Percentiles rank a stretch among this genome's conserved stretches.
Evolutionary conservation across 2,329 filamentous ascomycete genomes (phyloP).

Genomic region (Fusarium lateritium): DNA sequence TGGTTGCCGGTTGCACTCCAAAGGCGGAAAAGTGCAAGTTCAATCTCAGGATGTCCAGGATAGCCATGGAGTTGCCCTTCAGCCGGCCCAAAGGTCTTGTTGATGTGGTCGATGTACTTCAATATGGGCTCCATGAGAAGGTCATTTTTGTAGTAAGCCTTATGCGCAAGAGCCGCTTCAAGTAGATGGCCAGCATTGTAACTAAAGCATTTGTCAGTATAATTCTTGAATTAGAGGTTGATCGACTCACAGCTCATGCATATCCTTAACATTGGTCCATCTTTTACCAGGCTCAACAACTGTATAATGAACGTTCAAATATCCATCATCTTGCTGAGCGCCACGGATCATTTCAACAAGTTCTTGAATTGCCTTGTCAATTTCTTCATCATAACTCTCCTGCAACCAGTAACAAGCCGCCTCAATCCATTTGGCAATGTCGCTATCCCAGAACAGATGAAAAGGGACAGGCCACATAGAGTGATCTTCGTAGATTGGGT

Average conservation of each 20-base stretch:
- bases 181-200: slow-evolving; percentile 75
- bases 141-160: slow-evolving; percentile 65
- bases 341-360: slow-evolving; percentile 70
- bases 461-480: slow-evolving; percentile 68
- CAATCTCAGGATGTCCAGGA: slow-evolving; percentile 65
- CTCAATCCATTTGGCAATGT: slow-evolving; percentile 37
- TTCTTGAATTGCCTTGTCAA: slow-evolving; percentile 52
- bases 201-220: slow-evolving; percentile 39
- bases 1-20: slow-evolving; percentile 54
- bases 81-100: slow-evolving; percentile 65
- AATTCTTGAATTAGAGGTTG: background rate
- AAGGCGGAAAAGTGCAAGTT: slow-evolving; percentile 61
- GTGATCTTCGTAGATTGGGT: slow-evolving; percentile 66
- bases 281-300: slow-evolving; percentile 69
- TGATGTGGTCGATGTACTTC: slow-evolving; percentile 62
- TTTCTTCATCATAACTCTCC: slow-evolving; percentile 25
- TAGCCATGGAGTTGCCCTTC: slow-evolving; percentile 69
- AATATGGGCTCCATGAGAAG: slow-evolving; percentile 56
- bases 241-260: slow-evolving; percentile 70
- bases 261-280: slow-evolving; percentile 72
- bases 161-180: slow-evolving; percentile 71
- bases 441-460: slow-evolving; percentile 73
- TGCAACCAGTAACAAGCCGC: slow-evolving; percentile 32
- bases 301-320: slow-evolving; percentile 74
- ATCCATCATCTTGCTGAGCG: slow-evolving; percentile 73